Percentiles rank a stretch among this genome's conserved stretches.
These are phyloP conservation scores for Floccularia luteovirens DNA, from an alignment of 768 basidiomycete species.

Conservation along the genomic window DNA sequence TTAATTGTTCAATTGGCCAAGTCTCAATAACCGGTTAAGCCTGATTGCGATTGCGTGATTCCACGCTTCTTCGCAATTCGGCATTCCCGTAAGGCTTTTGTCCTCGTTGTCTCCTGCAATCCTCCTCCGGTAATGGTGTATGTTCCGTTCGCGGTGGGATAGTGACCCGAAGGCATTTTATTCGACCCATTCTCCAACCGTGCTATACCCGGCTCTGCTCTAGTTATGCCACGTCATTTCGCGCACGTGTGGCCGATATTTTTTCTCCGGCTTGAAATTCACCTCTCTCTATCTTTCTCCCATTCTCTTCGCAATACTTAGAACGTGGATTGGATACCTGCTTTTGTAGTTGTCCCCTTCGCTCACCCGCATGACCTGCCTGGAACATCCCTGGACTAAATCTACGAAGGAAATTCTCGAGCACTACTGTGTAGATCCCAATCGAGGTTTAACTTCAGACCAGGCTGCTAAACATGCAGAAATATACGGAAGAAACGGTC, in stretches of 20 bases:
- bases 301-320: slow-evolving; percentile 8
- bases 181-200: too few species aligned
- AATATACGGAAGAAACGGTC: slow-evolving; percentile 84
- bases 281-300: slow-evolving; percentile 7
- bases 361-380: slow-evolving; percentile 20
- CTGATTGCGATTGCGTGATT: too few species aligned
- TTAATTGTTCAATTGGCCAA: too few species aligned
- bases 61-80: too few species aligned
- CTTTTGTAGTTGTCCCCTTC: slow-evolving; percentile 9
- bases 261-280: slow-evolving; percentile 9
- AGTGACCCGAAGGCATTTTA: too few species aligned
- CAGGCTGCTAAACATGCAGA: slow-evolving; percentile 70
- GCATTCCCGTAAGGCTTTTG: too few species aligned
- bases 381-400: slow-evolving; percentile 78
- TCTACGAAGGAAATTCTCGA: slow-evolving; percentile 61
- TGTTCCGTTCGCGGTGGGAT: too few species aligned
- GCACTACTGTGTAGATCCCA: slow-evolving; percentile 61
- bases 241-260: slow-evolving; percentile 25
- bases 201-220: too few species aligned
- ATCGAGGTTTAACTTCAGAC: slow-evolving; percentile 53
- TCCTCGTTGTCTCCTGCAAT: too few species aligned
- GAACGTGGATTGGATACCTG: slow-evolving; percentile 7
- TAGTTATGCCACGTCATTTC: slow-evolving; percentile 40
- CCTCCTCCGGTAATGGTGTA: too few species aligned
- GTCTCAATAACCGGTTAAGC: too few species aligned